Evolutionary conservation across 257 asterid genomes (phyloP).

Genomic region (Solanum okadae): DNA sequence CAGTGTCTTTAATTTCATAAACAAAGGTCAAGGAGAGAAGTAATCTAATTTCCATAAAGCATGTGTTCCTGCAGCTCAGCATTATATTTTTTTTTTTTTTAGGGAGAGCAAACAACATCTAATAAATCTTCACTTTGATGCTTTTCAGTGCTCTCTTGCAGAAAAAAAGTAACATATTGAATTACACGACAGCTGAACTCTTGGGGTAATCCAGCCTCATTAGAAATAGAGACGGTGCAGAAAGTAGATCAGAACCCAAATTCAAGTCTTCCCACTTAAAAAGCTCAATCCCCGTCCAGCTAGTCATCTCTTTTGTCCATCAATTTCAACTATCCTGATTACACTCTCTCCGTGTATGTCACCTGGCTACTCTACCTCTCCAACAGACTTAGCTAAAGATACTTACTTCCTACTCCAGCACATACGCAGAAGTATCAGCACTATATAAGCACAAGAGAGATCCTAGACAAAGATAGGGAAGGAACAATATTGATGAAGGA

Average conservation of each 20-base stretch:
- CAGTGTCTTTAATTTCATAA: not conserved
- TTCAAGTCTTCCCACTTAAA: not conserved
- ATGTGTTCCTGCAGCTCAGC: not conserved
- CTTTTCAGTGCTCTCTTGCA: not conserved
- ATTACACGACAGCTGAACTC: not conserved
- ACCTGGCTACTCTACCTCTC: not conserved
- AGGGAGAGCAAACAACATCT: not conserved
- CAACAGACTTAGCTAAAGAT: not conserved
- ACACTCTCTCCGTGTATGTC: not conserved
- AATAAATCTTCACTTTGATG: not conserved
- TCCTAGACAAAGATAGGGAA: not conserved
- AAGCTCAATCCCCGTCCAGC: not conserved
- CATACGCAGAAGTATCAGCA: not conserved
- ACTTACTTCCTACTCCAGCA: not conserved
- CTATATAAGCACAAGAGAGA: not conserved
- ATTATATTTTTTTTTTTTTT: not conserved
- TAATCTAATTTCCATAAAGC: not conserved
- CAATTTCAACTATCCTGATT: not conserved
- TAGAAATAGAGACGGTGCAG: not conserved
- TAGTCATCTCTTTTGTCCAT: not conserved
- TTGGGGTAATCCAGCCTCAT: not conserved
- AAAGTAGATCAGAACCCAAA: not conserved
- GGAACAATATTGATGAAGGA: not conserved
- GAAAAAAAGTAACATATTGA: not conserved
- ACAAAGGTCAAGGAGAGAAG: not conserved